Percentiles rank a stretch among this genome's conserved stretches.
phyloP scores from a whole-genome alignment of 2,329 filamentous ascomycete species.

The Zasmidium citrigriseum region DNA sequence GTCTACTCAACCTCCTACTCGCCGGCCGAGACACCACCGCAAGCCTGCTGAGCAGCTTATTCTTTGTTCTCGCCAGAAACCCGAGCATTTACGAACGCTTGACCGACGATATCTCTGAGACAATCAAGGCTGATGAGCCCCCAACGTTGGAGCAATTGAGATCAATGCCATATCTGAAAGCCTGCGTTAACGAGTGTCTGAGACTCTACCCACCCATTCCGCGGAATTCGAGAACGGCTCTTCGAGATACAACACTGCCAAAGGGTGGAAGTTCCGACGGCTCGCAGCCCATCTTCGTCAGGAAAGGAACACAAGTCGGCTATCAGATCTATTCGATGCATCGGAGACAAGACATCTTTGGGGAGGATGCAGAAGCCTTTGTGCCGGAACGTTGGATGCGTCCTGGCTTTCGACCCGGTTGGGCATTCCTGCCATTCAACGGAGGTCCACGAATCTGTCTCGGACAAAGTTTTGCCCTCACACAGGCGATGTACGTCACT shows the following conservation, averaged over 20 bases:
- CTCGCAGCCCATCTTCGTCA: conserved; percentile 53
- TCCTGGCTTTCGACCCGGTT: conserved; percentile 18
- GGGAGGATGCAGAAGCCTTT: conserved; percentile 12
- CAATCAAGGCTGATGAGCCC: conserved; percentile 30
- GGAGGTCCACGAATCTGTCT: conserved; percentile 47
- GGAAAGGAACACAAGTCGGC: conserved; percentile 29
- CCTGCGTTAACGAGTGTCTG: conserved; percentile 66
- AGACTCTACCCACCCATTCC: conserved; percentile 75
- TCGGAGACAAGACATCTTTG: conserved; percentile 10
- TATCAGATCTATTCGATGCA: conserved; percentile 30
- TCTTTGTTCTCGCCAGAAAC: conserved; percentile 31
- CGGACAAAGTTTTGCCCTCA: conserved; percentile 49
- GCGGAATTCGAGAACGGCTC: conserved; percentile 70
- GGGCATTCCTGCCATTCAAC: conserved; percentile 25
- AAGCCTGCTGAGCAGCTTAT: conserved; percentile 45
- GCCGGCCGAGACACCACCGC: conserved; percentile 56
- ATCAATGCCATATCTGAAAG: conserved; percentile 41
- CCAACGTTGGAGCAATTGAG: conserved; percentile 41
- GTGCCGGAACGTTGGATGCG: conserved; percentile 14
- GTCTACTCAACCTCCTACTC: conserved; percentile 49
- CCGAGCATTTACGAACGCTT: conserved; percentile 26
- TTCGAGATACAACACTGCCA: conserved; percentile 74
- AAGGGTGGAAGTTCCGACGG: conserved; percentile 55
- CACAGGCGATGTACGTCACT: conserved; percentile 47
- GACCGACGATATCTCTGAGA: conserved; percentile 20